Conservation (phyloP, 768 basidiomycete genomes). For the Mycena rosella region DNA sequence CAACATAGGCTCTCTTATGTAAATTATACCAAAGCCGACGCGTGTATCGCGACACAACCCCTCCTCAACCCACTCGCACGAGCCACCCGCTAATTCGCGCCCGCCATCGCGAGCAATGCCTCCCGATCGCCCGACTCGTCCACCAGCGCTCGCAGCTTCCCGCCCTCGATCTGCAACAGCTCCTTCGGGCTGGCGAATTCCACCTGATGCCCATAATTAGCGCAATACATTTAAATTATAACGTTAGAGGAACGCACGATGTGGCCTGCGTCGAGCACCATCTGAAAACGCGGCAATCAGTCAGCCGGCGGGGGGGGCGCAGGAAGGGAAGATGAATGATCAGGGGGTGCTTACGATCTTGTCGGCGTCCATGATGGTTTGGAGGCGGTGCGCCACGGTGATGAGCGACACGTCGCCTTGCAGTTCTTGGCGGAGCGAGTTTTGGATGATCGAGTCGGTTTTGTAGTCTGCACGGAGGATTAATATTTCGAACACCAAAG, state of each 20-base stretch:
- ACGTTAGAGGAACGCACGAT: conserved; percentile 7
- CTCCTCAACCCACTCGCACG: too few relatives aligned
- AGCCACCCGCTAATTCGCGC: background rate
- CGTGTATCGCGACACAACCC: too few relatives aligned
- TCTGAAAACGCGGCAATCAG: too few relatives aligned
- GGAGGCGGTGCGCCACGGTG: conserved; percentile 32
- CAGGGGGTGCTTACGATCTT: too few relatives aligned
- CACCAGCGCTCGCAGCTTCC: conserved; percentile 64
- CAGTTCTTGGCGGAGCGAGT: conserved; percentile 43
- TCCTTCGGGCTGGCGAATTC: conserved; percentile 66
- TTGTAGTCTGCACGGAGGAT: conserved; percentile 35
- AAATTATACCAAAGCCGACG: too few relatives aligned
- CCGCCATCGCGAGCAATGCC: conserved; percentile 57
- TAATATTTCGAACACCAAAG: too few relatives aligned
- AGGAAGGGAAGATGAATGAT: too few relatives aligned
- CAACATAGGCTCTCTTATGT: too few relatives aligned
- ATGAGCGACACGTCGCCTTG: conserved; percentile 16
- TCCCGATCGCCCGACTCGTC: conserved; percentile 70
- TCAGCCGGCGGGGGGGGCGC: too few relatives aligned
- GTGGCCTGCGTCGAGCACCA: conserved; percentile 32
- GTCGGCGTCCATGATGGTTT: conserved; percentile 29
- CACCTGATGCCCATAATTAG: conserved; percentile 42
- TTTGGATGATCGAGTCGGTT: conserved; percentile 59
- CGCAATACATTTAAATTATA: background rate
- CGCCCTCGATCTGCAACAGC: conserved; percentile 64